A percentile compares a stretch with the other conserved stretches of the same genome.
Conservation (phyloP, 176 grass and related monocot genomes). For the Aechmea fasciata region DNA sequence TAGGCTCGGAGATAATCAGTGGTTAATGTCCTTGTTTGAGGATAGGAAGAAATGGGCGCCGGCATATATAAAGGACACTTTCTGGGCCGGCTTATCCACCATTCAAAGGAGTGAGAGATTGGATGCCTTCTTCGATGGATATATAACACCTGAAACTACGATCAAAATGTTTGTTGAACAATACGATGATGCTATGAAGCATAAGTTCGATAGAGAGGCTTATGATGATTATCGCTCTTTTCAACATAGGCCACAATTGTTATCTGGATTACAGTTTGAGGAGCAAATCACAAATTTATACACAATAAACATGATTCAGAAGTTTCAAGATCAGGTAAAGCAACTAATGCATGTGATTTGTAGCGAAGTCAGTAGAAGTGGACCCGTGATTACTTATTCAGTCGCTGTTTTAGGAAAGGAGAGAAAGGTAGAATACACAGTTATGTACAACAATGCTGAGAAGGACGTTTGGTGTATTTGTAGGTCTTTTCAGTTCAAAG, state of each 20-base stretch:
- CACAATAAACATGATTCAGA: slow-evolving; percentile 5
- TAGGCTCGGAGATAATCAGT: background rate
- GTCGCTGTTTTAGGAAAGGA: background rate
- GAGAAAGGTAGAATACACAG: slow-evolving; percentile 2
- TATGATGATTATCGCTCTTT: slow-evolving; percentile 1
- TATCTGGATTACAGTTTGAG: background rate
- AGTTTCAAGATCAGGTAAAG: slow-evolving; percentile 9
- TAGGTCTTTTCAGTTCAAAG: slow-evolving; percentile 15
- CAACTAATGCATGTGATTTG: slow-evolving; percentile 2
- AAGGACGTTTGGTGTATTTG: slow-evolving; percentile 4
- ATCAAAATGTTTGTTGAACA: slow-evolving; percentile 1
- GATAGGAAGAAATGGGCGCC: slow-evolving; percentile 4
- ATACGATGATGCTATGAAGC: background rate
- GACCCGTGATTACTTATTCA: background rate
- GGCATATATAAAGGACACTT: background rate
- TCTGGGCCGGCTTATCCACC: background rate
- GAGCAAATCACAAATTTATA: slow-evolving; percentile 1
- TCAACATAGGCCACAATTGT: background rate
- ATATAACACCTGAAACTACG: background rate
- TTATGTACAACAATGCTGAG: background rate
- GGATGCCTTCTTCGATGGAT: background rate
- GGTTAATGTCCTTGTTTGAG: background rate
- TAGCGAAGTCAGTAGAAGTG: background rate
- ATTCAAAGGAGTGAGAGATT: background rate
- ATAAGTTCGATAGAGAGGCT: slow-evolving; percentile 1